phyloP scores from a whole-genome alignment of 1,284 basidiomycete genomes.

The Puccinia polysora region DNA sequence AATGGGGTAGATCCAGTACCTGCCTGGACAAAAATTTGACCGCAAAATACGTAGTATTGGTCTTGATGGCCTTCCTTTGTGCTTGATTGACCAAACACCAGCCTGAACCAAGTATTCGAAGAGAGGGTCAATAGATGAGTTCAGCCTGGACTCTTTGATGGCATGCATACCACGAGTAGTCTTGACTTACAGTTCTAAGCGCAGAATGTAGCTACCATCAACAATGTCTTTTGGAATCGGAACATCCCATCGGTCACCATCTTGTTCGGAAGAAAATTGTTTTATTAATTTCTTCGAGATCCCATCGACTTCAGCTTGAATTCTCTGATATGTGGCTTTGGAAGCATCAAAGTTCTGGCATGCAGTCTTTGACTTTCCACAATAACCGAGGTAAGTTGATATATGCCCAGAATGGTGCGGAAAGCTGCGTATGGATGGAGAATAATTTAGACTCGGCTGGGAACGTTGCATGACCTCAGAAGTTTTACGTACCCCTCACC shows the following conservation, averaged over 20 bases:
- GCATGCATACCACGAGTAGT: background rate
- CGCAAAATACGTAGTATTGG: conserved; percentile 44
- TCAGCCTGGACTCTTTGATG: background rate
- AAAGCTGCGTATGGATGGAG: background rate
- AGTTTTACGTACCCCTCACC: conserved; percentile 2
- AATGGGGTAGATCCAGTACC: background rate
- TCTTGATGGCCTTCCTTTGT: conserved; percentile 39
- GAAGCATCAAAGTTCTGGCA: conserved; percentile 22
- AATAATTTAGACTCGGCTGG: background rate
- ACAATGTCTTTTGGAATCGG: too few relatives aligned
- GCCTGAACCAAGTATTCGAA: too few relatives aligned
- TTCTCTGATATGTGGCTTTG: conserved; percentile 1
- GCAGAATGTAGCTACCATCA: conserved; percentile 16
- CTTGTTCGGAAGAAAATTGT: background rate
- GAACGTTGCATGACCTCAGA: background rate
- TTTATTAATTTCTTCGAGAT: conserved; percentile 14
- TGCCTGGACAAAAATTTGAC: conserved; percentile 27
- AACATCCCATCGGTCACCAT: conserved; percentile 15
- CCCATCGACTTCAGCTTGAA: conserved; percentile 23
- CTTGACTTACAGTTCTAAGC: conserved; percentile 25
- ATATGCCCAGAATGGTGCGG: conserved; percentile 10
- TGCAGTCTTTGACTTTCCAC: background rate
- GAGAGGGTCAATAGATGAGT: background rate
- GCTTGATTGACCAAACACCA: conserved; percentile 35
- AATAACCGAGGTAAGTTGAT: conserved; percentile 10